phyloP scores from a whole-genome alignment of 192 early-diverging fungal genomes.

The Entomortierella parvispora region DNA sequence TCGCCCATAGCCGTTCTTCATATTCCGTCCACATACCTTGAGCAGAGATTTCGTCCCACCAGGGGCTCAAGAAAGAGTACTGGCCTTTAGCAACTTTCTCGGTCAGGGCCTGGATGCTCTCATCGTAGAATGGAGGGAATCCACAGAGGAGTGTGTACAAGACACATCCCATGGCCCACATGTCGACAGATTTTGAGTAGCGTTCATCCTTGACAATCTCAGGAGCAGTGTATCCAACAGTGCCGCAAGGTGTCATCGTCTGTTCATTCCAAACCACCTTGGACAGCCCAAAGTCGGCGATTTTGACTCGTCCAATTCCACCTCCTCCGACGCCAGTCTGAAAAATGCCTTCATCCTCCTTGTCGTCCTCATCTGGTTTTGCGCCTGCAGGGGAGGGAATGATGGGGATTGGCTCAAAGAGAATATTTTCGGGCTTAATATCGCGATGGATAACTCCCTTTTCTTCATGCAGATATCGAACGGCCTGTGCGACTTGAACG shows the following conservation, averaged over 20 bases:
- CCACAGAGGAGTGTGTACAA: slow-evolving; percentile 85
- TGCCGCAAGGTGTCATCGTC: slow-evolving; percentile 92
- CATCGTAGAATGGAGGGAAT: slow-evolving; percentile 87
- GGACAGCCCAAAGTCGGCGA: slow-evolving; percentile 91
- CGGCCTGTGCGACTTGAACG: slow-evolving; percentile 84
- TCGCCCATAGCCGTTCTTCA: too few relatives aligned
- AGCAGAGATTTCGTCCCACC: slow-evolving; percentile 91
- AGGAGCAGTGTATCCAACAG: slow-evolving; percentile 92
- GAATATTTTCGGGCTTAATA: slow-evolving; percentile 94
- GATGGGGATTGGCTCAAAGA: slow-evolving; percentile 78
- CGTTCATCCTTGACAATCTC: slow-evolving; percentile 87
- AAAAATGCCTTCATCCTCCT: slow-evolving; percentile 80
- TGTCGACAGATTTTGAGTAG: slow-evolving; percentile 85
- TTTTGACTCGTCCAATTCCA: slow-evolving; percentile 84
- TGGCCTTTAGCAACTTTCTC: slow-evolving; percentile 88
- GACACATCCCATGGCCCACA: slow-evolving; percentile 91
- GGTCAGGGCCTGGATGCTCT: slow-evolving; percentile 77
- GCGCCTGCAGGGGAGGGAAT: slow-evolving; percentile 56
- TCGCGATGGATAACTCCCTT: slow-evolving; percentile 89
- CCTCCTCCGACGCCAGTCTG: slow-evolving; percentile 79
- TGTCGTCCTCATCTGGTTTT: slow-evolving; percentile 69
- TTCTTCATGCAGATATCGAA: slow-evolving; percentile 87
- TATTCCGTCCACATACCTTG: slow-evolving; percentile 60
- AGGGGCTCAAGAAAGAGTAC: slow-evolving; percentile 86
- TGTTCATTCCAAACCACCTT: slow-evolving; percentile 86